phyloP scores from a whole-genome alignment of 805 yeast genomes.

The Torulaspora franciscae region DNA sequence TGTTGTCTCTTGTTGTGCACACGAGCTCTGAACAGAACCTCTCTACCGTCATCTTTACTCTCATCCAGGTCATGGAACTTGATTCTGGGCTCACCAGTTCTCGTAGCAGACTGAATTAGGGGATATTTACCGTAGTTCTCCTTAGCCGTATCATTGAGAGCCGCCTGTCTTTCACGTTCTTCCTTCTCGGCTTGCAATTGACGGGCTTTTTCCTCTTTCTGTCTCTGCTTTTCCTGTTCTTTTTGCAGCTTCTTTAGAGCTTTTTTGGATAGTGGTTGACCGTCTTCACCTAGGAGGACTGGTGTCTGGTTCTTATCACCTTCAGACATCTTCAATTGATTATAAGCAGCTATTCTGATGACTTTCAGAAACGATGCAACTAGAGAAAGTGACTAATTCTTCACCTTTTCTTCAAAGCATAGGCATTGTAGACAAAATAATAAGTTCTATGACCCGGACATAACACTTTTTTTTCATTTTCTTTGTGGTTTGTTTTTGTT shows the following conservation, averaged over 20 bases:
- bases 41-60: constrained; percentile 56
- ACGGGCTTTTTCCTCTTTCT: constrained; percentile 89
- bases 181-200: constrained; percentile 83
- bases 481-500: constrained; percentile 4
- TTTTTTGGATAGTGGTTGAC: constrained; percentile 86
- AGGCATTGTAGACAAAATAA: not conserved
- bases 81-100: constrained; percentile 62
- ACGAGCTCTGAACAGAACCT: constrained; percentile 87
- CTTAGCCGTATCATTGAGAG: constrained; percentile 80
- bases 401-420: not conserved
- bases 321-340: constrained; percentile 2
- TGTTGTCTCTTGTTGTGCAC: constrained; percentile 90
- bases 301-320: constrained; percentile 13
- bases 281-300: constrained; percentile 62
- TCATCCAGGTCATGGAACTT: constrained; percentile 47
- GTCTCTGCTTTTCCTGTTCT: constrained; percentile 85
- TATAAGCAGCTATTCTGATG: not conserved
- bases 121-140: constrained; percentile 88
- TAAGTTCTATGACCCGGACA: constrained; percentile 1
- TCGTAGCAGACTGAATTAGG: constrained; percentile 81
- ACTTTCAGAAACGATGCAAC: not conserved
- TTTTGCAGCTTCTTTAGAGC: constrained; percentile 93
- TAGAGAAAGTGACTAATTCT: not conserved
- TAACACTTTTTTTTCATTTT: not conserved
- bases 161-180: constrained; percentile 60